phyloP scores from a whole-genome alignment of 371 early-diverging fungal genomes.

The Mortierella sp. region DNA sequence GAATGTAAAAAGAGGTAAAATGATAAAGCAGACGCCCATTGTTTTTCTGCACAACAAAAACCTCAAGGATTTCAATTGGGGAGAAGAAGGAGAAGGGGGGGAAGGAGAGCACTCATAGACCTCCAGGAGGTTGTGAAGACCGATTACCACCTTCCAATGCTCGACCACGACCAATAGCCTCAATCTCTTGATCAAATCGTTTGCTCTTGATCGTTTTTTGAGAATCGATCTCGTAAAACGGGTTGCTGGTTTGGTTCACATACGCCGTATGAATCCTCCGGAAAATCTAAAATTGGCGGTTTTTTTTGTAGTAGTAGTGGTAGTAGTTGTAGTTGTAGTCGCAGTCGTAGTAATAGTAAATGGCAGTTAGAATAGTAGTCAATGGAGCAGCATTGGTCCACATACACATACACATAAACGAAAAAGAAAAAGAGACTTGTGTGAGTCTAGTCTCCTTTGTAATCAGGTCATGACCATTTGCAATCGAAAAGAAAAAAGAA shows the following conservation, averaged over 20 bases:
- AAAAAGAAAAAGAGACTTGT: neutral
- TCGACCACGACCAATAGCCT: slow-evolving; percentile 60
- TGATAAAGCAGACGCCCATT: no score
- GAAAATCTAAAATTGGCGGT: slow-evolving; percentile 79
- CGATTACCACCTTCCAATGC: slow-evolving; percentile 49
- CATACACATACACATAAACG: no score
- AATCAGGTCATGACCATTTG: no score
- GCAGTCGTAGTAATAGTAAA: no score
- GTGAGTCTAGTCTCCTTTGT: neutral
- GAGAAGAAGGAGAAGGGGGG: no score
- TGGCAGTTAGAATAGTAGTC: no score
- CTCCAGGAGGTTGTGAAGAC: slow-evolving; percentile 18
- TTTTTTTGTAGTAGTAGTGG: neutral
- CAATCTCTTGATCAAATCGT: slow-evolving; percentile 67
- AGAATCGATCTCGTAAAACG: slow-evolving; percentile 78
- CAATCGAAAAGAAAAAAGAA: neutral
- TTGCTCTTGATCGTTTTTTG: slow-evolving; percentile 66
- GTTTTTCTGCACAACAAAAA: no score
- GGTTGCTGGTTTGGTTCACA: slow-evolving; percentile 81
- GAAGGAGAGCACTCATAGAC: neutral
- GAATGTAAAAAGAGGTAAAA: no score
- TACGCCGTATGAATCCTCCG: slow-evolving; percentile 84
- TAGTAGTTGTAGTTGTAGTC: slow-evolving; percentile 1
- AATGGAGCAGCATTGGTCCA: no score
- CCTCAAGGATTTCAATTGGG: no score